Evolutionary conservation across 1,284 basidiomycete species (phyloP).

Genomic region (Microbotryomycetes sp.): DNA sequence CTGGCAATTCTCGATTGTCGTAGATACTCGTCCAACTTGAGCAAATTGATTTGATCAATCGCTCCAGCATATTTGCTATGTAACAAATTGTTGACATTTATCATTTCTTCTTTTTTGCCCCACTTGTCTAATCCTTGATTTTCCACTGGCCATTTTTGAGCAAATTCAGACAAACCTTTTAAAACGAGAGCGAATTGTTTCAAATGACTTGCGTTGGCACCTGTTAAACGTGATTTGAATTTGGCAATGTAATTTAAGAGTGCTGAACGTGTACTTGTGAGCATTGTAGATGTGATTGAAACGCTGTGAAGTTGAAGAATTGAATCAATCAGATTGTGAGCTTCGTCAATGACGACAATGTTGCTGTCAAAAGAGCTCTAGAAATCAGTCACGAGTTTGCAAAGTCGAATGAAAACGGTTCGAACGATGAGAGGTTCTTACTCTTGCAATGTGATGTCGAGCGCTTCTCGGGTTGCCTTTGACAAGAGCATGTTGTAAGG

Average conservation of each 20-base stretch:
- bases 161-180: conserved; percentile 58
- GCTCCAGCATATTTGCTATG: conserved; percentile 4
- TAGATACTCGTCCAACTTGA: conserved; percentile 73
- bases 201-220: conserved; percentile 69
- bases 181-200: conserved; percentile 69
- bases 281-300: conserved; percentile 53
- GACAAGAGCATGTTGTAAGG: conserved; percentile 92
- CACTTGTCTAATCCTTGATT: conserved; percentile 35
- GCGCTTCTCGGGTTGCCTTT: conserved; percentile 71
- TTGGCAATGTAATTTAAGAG: conserved; percentile 70
- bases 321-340: conserved; percentile 66
- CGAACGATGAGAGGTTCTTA: conserved; percentile 38
- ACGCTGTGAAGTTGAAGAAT: conserved; percentile 78
- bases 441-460: conserved; percentile 73
- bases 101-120: conserved; percentile 51
- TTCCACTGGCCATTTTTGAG: conserved; percentile 44
- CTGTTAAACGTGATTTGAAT: conserved; percentile 69
- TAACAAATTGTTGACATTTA: conserved; percentile 50
- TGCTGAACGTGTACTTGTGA: conserved; percentile 58
- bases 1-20: conserved; percentile 71
- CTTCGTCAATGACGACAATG: conserved; percentile 89
- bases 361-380: conserved; percentile 41
- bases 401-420: not conserved
- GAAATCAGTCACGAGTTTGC: not conserved
- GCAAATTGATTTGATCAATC: conserved; percentile 37